Evolutionary conservation across 345 rosid genomes (phyloP).

Genomic region (Melastoma malabathricum): DNA sequence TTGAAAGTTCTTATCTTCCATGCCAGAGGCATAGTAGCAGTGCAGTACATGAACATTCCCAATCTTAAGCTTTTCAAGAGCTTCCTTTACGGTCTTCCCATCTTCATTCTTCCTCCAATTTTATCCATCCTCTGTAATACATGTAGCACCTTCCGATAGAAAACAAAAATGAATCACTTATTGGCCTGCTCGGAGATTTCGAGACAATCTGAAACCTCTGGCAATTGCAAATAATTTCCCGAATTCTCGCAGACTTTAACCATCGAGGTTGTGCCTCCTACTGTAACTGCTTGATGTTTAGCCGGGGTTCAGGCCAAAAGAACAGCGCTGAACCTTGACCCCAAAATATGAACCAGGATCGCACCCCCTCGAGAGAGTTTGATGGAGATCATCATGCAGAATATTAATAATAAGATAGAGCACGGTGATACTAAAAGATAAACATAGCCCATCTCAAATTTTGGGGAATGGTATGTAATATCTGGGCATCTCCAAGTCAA

Average conservation of each 20-base stretch:
- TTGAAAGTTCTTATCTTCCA: slow-evolving; percentile 69
- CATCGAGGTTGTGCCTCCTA: slow-evolving; percentile 41
- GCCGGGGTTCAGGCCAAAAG: no score
- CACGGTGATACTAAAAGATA: no score
- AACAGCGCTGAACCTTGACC: no score
- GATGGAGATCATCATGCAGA: no score
- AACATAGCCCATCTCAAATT: slow-evolving; percentile 31
- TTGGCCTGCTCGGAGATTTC: slow-evolving; percentile 34
- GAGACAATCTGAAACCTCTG: slow-evolving; percentile 23
- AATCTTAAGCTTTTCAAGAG: slow-evolving; percentile 93
- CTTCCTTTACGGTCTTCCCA: slow-evolving; percentile 92
- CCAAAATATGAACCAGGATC: no score
- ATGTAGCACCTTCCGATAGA: slow-evolving; percentile 76
- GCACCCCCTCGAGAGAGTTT: no score
- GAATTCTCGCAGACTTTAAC: slow-evolving; percentile 51
- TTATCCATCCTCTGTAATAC: slow-evolving; percentile 83
- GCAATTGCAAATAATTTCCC: slow-evolving; percentile 38
- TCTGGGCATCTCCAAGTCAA: no score
- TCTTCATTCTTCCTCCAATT: slow-evolving; percentile 92
- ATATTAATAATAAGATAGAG: no score
- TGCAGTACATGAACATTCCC: slow-evolving; percentile 84
- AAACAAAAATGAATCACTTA: slow-evolving; percentile 58
- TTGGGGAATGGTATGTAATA: slow-evolving; percentile 23
- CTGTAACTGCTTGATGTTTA: slow-evolving; percentile 21
- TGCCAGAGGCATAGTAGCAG: slow-evolving; percentile 95